phyloP scores from a whole-genome alignment of 495 filamentous ascomycete genomes.

The Melanomma pulvis-pyrius region DNA sequence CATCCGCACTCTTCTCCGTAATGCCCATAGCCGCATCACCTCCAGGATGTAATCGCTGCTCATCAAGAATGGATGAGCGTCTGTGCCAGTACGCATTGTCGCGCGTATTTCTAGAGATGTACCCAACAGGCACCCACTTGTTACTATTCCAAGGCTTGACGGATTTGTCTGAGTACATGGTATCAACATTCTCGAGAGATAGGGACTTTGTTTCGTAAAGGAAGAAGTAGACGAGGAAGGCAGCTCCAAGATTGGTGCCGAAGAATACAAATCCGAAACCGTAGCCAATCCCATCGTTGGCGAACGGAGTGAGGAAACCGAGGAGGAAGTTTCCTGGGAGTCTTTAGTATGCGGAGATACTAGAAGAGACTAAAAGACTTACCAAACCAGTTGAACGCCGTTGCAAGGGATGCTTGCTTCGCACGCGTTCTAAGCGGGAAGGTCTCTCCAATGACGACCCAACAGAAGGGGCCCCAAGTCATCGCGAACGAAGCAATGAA shows the following conservation, averaged over 20 bases:
- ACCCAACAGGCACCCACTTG: constrained; percentile 62
- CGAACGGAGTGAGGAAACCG: constrained; percentile 15
- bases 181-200: constrained; percentile 85
- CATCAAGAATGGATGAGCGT: no score
- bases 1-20: no score
- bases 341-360: no score
- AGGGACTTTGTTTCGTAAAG: constrained; percentile 85
- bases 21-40: no score
- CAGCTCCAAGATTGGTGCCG: constrained; percentile 48
- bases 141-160: constrained; percentile 59
- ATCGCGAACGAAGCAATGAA: constrained; percentile 59
- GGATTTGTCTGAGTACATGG: constrained; percentile 79
- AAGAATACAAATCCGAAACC: constrained; percentile 78
- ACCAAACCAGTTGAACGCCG: constrained; percentile 89
- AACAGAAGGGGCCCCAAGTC: constrained; percentile 60
- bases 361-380: no score
- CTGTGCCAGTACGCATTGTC: no score
- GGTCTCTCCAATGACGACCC: constrained; percentile 87
- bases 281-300: constrained; percentile 61
- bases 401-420: constrained; percentile 77
- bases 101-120: constrained; percentile 11
- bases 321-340: constrained; percentile 61
- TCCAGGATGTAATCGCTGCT: no score
- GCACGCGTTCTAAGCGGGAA: constrained; percentile 83
- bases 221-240: constrained; percentile 73